These are phyloP conservation scores for Isoetes taiwanensis DNA, from an alignment of 75 land plant species.

Conservation along the genomic window DNA sequence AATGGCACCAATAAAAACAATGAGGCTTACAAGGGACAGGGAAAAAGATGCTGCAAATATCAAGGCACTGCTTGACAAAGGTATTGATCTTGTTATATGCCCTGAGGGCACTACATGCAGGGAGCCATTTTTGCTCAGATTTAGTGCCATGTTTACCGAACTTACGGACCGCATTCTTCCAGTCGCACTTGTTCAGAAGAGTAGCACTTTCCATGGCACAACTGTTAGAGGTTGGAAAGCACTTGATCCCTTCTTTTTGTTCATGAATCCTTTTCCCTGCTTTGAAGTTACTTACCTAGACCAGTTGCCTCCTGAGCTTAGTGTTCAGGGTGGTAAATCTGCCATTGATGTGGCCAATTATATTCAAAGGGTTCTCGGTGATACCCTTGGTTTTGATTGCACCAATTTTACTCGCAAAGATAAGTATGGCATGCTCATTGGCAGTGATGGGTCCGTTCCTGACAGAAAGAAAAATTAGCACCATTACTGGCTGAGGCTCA, in stretches of 20 bases:
- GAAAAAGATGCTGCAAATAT: conserved; percentile 55
- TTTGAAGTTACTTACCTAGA: conserved; percentile 16
- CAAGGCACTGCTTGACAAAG: conserved; percentile 30
- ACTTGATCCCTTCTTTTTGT: conserved; percentile 11
- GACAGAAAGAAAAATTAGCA: too few relatives aligned
- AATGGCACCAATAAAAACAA: conserved; percentile 80
- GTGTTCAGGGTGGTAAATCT: conserved; percentile 23
- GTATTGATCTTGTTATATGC: conserved; percentile 62
- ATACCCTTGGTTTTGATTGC: conserved; percentile 42
- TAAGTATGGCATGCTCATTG: conserved; percentile 59
- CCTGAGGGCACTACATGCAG: conserved; percentile 97
- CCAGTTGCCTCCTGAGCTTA: conserved; percentile 21
- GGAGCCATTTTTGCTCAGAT: conserved; percentile 80
- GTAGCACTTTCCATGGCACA: conserved; percentile 8
- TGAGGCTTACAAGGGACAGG: conserved; percentile 54
- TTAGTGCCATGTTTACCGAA: conserved; percentile 84
- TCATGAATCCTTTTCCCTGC: conserved; percentile 8
- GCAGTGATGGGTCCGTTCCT: conserved; percentile 22
- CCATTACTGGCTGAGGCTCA: too few relatives aligned
- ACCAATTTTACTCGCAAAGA: conserved; percentile 52
- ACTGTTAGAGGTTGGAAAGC: conserved; percentile 14
- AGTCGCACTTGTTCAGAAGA: conserved; percentile 53
- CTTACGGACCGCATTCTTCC: conserved; percentile 76
- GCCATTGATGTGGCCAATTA: conserved; percentile 34
- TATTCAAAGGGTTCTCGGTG: conserved; percentile 31